Evolutionary conservation across 257 asterid species (phyloP).

Genomic region (Agastache rugosa): DNA sequence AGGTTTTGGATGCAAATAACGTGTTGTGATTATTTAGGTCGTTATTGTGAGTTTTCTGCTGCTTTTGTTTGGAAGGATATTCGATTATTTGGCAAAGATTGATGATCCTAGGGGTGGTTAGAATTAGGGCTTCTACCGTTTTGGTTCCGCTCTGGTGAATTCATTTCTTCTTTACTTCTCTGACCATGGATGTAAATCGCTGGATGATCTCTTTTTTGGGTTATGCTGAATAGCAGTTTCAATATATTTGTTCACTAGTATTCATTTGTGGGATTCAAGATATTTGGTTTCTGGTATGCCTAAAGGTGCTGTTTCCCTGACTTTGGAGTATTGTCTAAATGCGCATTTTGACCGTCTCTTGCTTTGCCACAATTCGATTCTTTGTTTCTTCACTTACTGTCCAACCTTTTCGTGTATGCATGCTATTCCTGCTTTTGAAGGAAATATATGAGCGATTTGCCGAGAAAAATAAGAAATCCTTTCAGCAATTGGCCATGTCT

Average conservation of each 20-base stretch:
- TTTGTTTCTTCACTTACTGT: neutral
- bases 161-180: neutral
- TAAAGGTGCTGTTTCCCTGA: neutral
- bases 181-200: neutral
- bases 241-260: neutral
- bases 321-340: neutral
- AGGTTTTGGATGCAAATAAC: neutral
- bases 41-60: neutral
- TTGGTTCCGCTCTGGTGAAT: neutral
- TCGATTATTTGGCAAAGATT: neutral
- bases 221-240: neutral
- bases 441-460: neutral
- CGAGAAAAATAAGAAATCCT: too few relatives aligned
- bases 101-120: neutral
- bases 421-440: neutral
- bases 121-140: neutral
- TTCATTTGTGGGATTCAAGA: too few relatives aligned
- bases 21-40: neutral
- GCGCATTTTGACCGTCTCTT: neutral
- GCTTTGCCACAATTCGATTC: too few relatives aligned
- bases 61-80: neutral
- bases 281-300: neutral
- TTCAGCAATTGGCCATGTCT: neutral
- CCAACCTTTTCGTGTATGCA: neutral
- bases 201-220: neutral